A percentile compares a stretch with the other conserved stretches of the same genome.
Conservation (phyloP, 345 rosid species). For the Arabidopsis thaliana region DNA sequence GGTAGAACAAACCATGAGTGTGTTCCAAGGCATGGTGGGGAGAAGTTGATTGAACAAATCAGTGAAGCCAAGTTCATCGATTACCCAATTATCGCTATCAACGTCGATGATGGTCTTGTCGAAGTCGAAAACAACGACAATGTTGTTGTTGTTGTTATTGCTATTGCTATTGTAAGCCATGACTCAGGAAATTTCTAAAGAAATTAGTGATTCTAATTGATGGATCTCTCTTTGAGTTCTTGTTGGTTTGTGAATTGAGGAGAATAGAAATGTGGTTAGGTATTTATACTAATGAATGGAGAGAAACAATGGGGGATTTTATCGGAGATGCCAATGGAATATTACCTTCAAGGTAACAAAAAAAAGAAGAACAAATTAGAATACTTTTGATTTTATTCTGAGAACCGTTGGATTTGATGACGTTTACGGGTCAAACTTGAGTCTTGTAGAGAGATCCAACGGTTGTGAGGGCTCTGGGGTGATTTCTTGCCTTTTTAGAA, state of each 20-base stretch:
- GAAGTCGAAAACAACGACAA: slow-evolving; percentile 74
- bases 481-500: slow-evolving; percentile 37
- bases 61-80: slow-evolving; percentile 77
- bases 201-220: background rate
- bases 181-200: slow-evolving; percentile 48
- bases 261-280: slow-evolving; percentile 19
- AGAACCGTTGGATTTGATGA: slow-evolving; percentile 38
- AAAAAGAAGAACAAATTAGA: slow-evolving; percentile 8
- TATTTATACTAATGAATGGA: slow-evolving; percentile 49
- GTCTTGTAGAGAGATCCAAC: slow-evolving; percentile 29
- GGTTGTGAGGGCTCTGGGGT: slow-evolving; percentile 2
- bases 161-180: slow-evolving; percentile 37
- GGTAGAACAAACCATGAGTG: slow-evolving; percentile 64
- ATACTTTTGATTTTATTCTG: background rate
- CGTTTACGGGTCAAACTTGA: slow-evolving; percentile 5
- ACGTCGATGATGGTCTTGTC: slow-evolving; percentile 86
- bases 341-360: slow-evolving; percentile 43
- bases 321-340: slow-evolving; percentile 57
- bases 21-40: slow-evolving; percentile 91
- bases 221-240: slow-evolving; percentile 9
- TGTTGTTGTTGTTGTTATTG: slow-evolving; percentile 41
- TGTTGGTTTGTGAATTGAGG: slow-evolving; percentile 30
- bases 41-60: slow-evolving; percentile 82
- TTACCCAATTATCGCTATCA: slow-evolving; percentile 88
- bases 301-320: slow-evolving; percentile 31